Base-by-base conservation (phyloP, 2,329 filamentous ascomycete species). In the Amauroascus niger region DNA sequence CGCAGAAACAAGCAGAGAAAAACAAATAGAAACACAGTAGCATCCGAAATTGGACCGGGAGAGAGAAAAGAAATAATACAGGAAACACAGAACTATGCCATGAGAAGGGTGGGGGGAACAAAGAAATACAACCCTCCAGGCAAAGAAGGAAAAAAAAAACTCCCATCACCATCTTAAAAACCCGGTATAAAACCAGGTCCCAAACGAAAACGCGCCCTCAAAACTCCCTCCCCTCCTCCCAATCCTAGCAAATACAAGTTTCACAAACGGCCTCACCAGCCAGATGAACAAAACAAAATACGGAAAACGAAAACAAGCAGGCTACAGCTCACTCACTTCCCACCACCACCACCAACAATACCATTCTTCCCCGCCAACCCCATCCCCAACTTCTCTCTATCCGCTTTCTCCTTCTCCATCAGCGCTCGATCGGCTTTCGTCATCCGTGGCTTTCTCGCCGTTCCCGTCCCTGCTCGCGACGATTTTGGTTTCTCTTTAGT, bases 371-470 rank as follows among this genome's bases (percentile, higher is more conserved):
- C 52, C 5, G 46, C 53, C 57, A 40, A 49, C 58, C 53, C 58
- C 40, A 48, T 39, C 6, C 45, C 58, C 39, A 57, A 24, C 47
- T 56, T 58, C 45, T 60, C 56, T 35, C 58, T 43, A 39, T 60
- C 56, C n/a, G 45, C 20, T 33, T 58, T 58, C 47, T 60, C 58
- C 43, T 57, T 58, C 47, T 58, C 54, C 56, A 57, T 58, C 39
- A 46, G 35, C 26, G 49, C 49, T 16, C 48, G 33, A n/a, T 56
- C 53, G 5, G 58, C 58, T 48, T 60, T 60, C 6, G 58, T 60
- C 28, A 60, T 54, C 1, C 58, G 49, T 20, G 58, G 54, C 44
- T 60, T 60, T 18, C 58, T 54, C 32, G 52, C 24, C 9, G 28
- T 53, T 18, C 46, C 52, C 7, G 26, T 28, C 20, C 50, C 52